phyloP scores from a whole-genome alignment of 768 basidiomycete species.

The Glaciozyma antarctica region DNA sequence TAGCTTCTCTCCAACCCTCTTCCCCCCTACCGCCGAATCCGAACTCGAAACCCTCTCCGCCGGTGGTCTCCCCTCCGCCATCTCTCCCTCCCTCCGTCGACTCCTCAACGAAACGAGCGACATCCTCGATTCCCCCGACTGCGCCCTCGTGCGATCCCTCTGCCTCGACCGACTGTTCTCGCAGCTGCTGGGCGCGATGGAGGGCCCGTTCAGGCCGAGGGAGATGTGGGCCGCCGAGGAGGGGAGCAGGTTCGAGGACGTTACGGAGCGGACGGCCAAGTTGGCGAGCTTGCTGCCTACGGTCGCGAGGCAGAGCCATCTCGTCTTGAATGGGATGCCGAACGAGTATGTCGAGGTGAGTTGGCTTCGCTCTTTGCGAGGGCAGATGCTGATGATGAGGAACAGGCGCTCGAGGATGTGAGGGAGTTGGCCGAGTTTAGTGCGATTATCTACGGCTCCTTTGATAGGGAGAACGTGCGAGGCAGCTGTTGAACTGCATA shows the following conservation, averaged over 20 bases:
- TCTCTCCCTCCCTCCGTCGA: conserved; percentile 48
- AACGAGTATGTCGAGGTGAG: conserved; percentile 68
- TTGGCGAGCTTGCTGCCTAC: conserved; percentile 73
- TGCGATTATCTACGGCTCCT: not conserved
- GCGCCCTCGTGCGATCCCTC: conserved; percentile 59
- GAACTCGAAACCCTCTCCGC: conserved; percentile 42
- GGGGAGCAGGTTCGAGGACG: conserved; percentile 23
- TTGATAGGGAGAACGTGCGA: conserved; percentile 5
- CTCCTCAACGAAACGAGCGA: conserved; percentile 62
- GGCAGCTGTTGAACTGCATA: not conserved
- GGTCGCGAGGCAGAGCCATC: conserved; percentile 62
- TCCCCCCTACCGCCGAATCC: conserved; percentile 63
- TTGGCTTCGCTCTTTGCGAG: not conserved
- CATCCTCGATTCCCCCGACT: conserved; percentile 59
- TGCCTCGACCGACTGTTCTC: conserved; percentile 62
- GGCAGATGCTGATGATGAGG: not conserved
- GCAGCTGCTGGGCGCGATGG: conserved; percentile 55
- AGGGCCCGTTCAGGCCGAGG: conserved; percentile 38
- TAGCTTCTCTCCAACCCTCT: conserved; percentile 64
- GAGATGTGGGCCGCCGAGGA: conserved; percentile 1
- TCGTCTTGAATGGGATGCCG: conserved; percentile 58
- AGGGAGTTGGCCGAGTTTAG: conserved; percentile 4
- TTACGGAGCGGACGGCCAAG: conserved; percentile 46
- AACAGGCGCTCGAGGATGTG: conserved; percentile 4
- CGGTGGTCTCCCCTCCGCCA: conserved; percentile 42